Evolutionary conservation across 768 basidiomycete genomes (phyloP), one percentile per base, ranked within the genome.

Genomic region (Tubosaeta sp.): DNA sequence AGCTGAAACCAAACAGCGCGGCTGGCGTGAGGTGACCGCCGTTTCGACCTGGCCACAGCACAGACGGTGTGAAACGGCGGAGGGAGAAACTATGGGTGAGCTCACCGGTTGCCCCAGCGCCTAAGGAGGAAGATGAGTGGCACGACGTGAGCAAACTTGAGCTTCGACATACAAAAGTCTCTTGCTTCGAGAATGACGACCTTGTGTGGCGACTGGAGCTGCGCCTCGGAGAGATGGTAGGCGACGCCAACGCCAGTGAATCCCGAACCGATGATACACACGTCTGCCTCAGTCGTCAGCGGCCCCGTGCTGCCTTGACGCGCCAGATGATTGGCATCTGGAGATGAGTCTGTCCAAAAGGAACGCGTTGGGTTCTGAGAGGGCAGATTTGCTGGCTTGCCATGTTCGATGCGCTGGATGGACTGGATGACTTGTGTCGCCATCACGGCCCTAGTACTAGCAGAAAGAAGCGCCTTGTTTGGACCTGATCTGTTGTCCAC

Each of bases 101-200:
- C 59, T 57, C 55, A 84, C 88, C 87, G 50, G 90, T 93, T 32
- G 88, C 86, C 33, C 88, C 87, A 50, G 85, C 81, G 67, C 86
- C 86, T 85, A 34, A 46, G 27, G 32, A 4, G 10, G 94, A 72
- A 16, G 19, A 11, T 53, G 29, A 58, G 51, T 31, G 16, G 14
- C 19, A 13, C 10, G 31, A 25, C 11, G 12, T 16, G 13, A 31
- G 12, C 12, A 6, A 14, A 84, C 81, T 22, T 22, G 14, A 1
- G 32, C 4, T 10, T 13, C 6, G 34, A 25, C 51, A 8, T 26
- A 91, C 92, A 88, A 67, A 94, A 86, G 62, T 91, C 86, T 59
- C 94, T 74, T 4, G 91, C 94, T 63, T 95, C 93, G 9, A 97
- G 66, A 13, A 95, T 72, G n/a, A 84, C 81, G 1, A 85, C 74